These are phyloP conservation scores for Dalechampia spathulata DNA, from an alignment of 441 rosid species.

Conservation along the genomic window DNA sequence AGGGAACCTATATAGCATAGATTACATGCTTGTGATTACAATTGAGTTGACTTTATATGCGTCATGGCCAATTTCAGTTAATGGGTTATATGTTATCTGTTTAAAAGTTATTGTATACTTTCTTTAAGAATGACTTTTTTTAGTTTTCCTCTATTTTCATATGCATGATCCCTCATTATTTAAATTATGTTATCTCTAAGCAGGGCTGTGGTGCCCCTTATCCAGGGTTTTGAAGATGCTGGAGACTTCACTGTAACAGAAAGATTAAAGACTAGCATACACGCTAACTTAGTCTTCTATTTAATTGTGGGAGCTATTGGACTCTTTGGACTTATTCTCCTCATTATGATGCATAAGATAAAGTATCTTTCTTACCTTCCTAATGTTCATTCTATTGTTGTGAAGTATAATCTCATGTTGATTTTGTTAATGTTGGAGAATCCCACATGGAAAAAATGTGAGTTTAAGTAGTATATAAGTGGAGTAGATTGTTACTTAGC, in stretches of 20 bases:
- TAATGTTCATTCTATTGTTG: slow-evolving; percentile 10
- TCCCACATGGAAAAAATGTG: no score
- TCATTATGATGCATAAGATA: slow-evolving; percentile 55
- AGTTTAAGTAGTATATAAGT: no score
- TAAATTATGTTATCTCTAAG: slow-evolving; percentile 47
- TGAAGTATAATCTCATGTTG: not conserved
- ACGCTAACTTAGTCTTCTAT: slow-evolving; percentile 85
- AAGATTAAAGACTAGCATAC: slow-evolving; percentile 86
- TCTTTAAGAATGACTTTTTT: no score
- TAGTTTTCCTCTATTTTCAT: slow-evolving; percentile 6
- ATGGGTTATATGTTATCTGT: no score
- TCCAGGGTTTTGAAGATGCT: slow-evolving; percentile 99
- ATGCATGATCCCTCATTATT: slow-evolving; percentile 35
- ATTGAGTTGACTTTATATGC: no score
- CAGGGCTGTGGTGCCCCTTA: slow-evolving; percentile 99
- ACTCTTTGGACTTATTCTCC: slow-evolving; percentile 85
- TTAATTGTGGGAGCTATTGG: slow-evolving; percentile 80
- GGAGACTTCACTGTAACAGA: slow-evolving; percentile 89
- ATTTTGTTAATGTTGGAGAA: no score
- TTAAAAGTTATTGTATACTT: no score
- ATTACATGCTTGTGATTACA: no score
- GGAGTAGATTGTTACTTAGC: no score
- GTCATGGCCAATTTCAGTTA: no score
- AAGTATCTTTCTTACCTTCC: slow-evolving; percentile 30
- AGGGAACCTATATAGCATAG: no score